These are phyloP conservation scores for Fusarium nelsonii DNA, from an alignment of 2,329 filamentous ascomycete species.

Conservation along the genomic window DNA sequence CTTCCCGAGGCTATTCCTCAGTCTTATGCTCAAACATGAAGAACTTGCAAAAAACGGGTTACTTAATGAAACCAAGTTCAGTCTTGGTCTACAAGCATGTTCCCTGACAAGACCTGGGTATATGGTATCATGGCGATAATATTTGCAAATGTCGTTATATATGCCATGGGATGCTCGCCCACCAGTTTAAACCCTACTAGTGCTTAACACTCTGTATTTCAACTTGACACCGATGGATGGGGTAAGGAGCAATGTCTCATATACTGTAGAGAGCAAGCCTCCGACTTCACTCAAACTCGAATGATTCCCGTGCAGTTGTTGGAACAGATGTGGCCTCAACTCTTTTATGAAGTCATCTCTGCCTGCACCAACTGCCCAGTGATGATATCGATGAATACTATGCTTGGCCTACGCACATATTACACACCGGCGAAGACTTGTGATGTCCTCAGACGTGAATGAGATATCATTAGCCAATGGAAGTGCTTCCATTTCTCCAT, in stretches of 20 bases:
- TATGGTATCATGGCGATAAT: too few species aligned
- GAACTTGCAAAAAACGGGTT: too few species aligned
- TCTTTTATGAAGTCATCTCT: background rate
- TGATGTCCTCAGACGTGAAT: background rate
- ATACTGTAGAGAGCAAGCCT: background rate
- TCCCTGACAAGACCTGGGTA: background rate
- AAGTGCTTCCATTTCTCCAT: slow-evolving; percentile 26
- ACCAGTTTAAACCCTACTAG: background rate
- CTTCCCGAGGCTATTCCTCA: slow-evolving; percentile 43
- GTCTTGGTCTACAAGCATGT: too few species aligned
- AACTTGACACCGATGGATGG: background rate
- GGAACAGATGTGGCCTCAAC: too few species aligned
- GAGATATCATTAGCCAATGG: slow-evolving; percentile 3
- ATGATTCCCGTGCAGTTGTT: background rate
- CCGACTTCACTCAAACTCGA: background rate
- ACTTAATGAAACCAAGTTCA: background rate
- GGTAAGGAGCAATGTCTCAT: background rate
- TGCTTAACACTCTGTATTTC: background rate
- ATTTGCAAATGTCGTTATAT: background rate
- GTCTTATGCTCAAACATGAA: background rate
- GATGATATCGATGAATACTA: background rate
- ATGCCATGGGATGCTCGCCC: background rate
- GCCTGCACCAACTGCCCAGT: background rate
- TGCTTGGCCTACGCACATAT: slow-evolving; percentile 6
- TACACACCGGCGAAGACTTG: background rate